Conservation (phyloP, 202 grass and related monocot genomes). For the Cymbopogon flexuosus region DNA sequence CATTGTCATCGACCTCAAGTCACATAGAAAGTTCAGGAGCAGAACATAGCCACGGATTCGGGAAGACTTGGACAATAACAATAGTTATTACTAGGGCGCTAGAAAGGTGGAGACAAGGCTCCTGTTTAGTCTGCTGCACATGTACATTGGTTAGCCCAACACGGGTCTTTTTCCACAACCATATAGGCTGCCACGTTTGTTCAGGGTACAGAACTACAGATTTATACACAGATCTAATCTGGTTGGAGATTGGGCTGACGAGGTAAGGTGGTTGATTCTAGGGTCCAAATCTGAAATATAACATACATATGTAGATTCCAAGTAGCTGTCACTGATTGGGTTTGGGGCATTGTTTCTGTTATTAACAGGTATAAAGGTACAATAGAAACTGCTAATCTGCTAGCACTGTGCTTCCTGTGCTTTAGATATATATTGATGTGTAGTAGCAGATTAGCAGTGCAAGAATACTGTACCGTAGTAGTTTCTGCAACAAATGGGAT, state of each 20-base stretch:
- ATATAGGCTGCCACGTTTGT: conserved; percentile 23
- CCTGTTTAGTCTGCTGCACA: conserved; percentile 24
- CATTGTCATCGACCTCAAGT: conserved; percentile 69
- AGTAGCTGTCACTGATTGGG: not conserved
- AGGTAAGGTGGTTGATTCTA: not conserved
- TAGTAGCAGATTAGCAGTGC: not conserved
- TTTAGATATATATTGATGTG: not conserved
- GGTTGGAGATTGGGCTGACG: not conserved
- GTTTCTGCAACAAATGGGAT: not conserved
- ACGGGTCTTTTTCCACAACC: conserved; percentile 9
- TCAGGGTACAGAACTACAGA: conserved; percentile 25
- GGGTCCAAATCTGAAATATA: not conserved
- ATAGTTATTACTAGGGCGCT: conserved; percentile 17
- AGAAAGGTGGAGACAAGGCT: conserved; percentile 10
- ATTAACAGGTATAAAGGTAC: not conserved
- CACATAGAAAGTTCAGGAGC: conserved; percentile 68
- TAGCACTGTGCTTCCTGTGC: not conserved
- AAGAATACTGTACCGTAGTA: not conserved
- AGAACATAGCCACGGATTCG: conserved; percentile 32
- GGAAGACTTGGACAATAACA: conserved; percentile 25
- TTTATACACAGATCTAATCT: not conserved
- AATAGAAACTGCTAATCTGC: not conserved
- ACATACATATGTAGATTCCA: conserved; percentile 2
- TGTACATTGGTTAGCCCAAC: conserved; percentile 5
- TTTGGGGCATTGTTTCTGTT: conserved; percentile 10